Percentiles rank a stretch among this genome's conserved stretches.
Evolutionary conservation across 345 rosid genomes (phyloP).

Genomic region (Hevea brasiliensis): DNA sequence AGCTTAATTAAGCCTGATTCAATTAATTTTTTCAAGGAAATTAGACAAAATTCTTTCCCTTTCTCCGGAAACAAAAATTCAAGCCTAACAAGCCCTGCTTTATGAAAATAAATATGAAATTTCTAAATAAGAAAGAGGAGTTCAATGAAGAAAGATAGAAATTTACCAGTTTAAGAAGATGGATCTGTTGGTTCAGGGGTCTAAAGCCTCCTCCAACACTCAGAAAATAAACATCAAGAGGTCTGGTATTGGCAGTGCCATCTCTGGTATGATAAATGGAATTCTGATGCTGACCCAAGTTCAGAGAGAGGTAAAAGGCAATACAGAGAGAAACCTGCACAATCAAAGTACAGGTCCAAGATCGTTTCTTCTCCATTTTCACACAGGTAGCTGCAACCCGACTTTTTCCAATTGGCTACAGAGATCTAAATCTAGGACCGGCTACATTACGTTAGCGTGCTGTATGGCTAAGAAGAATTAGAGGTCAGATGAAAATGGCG

Average conservation of each 20-base stretch:
- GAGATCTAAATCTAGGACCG: too few relatives aligned
- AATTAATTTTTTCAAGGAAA: too few relatives aligned
- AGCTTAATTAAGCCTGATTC: neutral
- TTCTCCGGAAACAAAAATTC: neutral
- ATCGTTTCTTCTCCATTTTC: conserved; percentile 45
- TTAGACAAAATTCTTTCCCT: neutral
- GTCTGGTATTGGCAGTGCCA: conserved; percentile 28
- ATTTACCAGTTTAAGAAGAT: conserved; percentile 66
- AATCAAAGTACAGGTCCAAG: conserved; percentile 59
- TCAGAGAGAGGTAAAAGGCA: conserved; percentile 51
- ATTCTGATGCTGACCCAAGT: conserved; percentile 52
- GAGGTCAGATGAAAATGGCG: too few relatives aligned
- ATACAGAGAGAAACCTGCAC: conserved; percentile 57
- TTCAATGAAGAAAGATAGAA: conserved; percentile 7
- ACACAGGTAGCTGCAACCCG: neutral
- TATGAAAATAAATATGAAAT: neutral
- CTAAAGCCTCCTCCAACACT: conserved; percentile 67
- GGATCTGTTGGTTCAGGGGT: conserved; percentile 41
- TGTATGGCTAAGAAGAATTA: too few relatives aligned
- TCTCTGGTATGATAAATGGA: conserved; percentile 23
- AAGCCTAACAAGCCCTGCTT: neutral
- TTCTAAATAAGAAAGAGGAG: neutral
- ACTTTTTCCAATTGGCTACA: neutral
- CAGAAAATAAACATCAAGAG: conserved; percentile 50
- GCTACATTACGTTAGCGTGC: too few relatives aligned